Percentiles rank a stretch among this genome's conserved stretches.
phyloP scores from a whole-genome alignment of 2,329 filamentous ascomycete genomes.

The Talaromyces sp. region DNA sequence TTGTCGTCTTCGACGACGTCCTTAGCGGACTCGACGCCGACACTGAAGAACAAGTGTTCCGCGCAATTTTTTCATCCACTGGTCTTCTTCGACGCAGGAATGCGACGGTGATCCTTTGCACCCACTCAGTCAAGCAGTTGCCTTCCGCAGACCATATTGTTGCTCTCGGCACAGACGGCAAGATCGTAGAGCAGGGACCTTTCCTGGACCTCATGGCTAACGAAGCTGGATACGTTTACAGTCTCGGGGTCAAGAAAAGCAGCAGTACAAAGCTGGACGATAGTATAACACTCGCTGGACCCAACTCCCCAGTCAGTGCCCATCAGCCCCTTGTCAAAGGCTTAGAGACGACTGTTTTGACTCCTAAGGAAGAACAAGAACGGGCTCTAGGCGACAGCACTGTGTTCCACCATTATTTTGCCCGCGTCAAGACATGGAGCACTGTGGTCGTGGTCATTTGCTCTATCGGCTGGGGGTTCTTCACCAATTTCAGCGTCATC shows the following conservation, averaged over 20 bases:
- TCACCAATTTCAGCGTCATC: slow-evolving; percentile 2
- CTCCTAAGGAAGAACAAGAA: slow-evolving; percentile 7
- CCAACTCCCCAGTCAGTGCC: not conserved
- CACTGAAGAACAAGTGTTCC: not conserved
- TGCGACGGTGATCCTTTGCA: slow-evolving; percentile 4
- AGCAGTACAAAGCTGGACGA: not conserved
- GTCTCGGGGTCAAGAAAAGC: not conserved
- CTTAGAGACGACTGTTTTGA: not conserved
- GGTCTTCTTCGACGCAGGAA: slow-evolving; percentile 10
- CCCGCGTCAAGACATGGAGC: not conserved
- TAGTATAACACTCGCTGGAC: not conserved
- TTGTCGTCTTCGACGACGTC: not conserved
- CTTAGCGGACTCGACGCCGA: not conserved
- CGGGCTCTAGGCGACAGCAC: slow-evolving; percentile 4
- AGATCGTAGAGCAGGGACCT: not conserved
- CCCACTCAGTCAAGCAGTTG: slow-evolving; percentile 4
- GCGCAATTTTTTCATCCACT: not conserved
- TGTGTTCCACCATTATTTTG: slow-evolving; percentile 13
- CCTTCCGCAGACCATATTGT: not conserved
- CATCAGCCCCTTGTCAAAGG: not conserved
- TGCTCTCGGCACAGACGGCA: not conserved
- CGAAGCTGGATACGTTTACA: not conserved
- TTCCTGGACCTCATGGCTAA: not conserved
- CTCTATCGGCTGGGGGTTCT: slow-evolving; percentile 11
- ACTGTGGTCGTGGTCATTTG: not conserved